Evolutionary conservation across 1,284 basidiomycete genomes (phyloP).

Genomic region (Ceratobasidium sp.): DNA sequence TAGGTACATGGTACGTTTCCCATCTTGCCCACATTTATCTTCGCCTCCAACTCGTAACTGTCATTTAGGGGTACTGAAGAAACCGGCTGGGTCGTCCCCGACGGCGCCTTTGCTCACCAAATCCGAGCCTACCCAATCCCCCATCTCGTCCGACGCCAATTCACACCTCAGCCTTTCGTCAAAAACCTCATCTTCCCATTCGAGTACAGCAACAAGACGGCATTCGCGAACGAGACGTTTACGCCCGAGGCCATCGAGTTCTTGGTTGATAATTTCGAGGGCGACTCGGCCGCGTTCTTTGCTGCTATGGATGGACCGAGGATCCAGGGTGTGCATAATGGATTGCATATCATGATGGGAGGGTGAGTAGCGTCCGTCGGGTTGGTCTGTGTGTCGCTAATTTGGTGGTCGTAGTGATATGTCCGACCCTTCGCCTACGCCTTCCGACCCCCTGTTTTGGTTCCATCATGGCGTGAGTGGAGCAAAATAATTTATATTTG

Average conservation of each 20-base stretch:
- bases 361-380: not conserved
- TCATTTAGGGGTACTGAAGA: slow-evolving; percentile 24
- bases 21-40: too few relatives aligned
- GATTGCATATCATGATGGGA: slow-evolving; percentile 38
- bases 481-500: not conserved
- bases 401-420: slow-evolving; percentile 14
- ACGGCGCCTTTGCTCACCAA: slow-evolving; percentile 40
- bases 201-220: slow-evolving; percentile 32
- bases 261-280: slow-evolving; percentile 38
- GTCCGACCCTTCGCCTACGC: slow-evolving; percentile 37
- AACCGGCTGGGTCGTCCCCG: slow-evolving; percentile 32
- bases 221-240: slow-evolving; percentile 37
- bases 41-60: not conserved
- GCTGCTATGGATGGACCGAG: slow-evolving; percentile 40
- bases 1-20: slow-evolving; percentile 15
- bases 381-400: not conserved
- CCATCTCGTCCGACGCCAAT: slow-evolving; percentile 36
- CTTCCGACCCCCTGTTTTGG: slow-evolving; percentile 38
- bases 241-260: slow-evolving; percentile 40
- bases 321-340: slow-evolving; percentile 42
- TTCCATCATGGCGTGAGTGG: slow-evolving; percentile 21
- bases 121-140: slow-evolving; percentile 42
- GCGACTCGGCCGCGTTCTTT: slow-evolving; percentile 39
- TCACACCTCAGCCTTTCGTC: slow-evolving; percentile 42
- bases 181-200: slow-evolving; percentile 42